Conservation (phyloP, 2,329 filamentous ascomycete genomes). For the Paradendryphiella salina region DNA sequence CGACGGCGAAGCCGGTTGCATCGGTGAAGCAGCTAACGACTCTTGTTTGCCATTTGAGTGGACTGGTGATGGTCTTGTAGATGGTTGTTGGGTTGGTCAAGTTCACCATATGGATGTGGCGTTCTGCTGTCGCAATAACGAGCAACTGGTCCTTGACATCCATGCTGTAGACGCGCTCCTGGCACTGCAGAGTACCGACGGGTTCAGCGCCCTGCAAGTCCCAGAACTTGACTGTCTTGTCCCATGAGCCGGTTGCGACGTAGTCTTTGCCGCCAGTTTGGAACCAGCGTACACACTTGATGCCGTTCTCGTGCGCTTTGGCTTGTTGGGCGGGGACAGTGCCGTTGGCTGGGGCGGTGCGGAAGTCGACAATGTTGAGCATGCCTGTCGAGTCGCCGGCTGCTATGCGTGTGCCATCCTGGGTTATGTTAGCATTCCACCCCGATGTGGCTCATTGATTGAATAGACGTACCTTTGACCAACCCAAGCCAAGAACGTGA, state of each 20-base stretch:
- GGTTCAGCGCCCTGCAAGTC: conserved; percentile 68
- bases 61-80: conserved; percentile 95
- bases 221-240: conserved; percentile 91
- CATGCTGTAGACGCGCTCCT: conserved; percentile 87
- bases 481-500: conserved; percentile 82
- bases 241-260: conserved; percentile 90
- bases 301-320: conserved; percentile 76
- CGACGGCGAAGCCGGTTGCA: conserved; percentile 88
- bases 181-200: conserved; percentile 66
- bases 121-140: conserved; percentile 89
- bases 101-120: conserved; percentile 95
- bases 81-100: conserved; percentile 84
- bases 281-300: conserved; percentile 72
- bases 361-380: conserved; percentile 82
- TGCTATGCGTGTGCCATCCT: conserved; percentile 90
- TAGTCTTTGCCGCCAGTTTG: conserved; percentile 68
- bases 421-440: conserved; percentile 18
- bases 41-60: conserved; percentile 96
- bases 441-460: neutral
- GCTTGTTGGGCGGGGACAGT: conserved; percentile 57
- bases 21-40: conserved; percentile 95
- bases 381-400: conserved; percentile 90
- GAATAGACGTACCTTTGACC: conserved; percentile 72
- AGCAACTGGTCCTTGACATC: conserved; percentile 86
- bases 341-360: conserved; percentile 48